Conservation (phyloP, 2,329 filamentous ascomycete genomes). For the Blastomyces gilchristii region DNA sequence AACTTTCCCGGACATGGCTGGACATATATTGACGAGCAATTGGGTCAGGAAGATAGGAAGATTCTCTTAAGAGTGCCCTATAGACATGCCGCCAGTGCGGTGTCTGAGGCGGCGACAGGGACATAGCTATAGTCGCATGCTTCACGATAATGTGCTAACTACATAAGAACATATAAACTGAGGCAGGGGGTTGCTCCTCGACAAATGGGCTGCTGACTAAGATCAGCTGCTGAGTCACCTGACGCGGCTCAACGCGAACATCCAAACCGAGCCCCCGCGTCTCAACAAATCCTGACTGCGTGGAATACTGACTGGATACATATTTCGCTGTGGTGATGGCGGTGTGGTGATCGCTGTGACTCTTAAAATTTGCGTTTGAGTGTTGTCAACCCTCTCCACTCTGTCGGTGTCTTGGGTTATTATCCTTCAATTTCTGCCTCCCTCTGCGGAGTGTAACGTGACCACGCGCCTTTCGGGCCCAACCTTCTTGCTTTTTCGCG, state of each 20-base stretch:
- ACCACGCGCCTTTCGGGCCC: conserved; percentile 13
- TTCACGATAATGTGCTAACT: no score
- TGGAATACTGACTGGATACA: neutral
- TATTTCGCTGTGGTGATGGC: neutral
- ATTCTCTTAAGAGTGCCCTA: conserved; percentile 49
- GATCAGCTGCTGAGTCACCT: neutral
- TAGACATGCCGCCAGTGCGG: conserved; percentile 39
- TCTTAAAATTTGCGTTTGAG: neutral
- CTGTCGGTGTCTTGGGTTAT: conserved; percentile 14
- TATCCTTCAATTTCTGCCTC: neutral
- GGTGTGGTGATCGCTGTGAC: neutral
- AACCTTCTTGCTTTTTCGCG: conserved; percentile 2
- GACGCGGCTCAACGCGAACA: conserved; percentile 20
- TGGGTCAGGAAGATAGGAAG: conserved; percentile 51
- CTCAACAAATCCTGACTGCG: conserved; percentile 8
- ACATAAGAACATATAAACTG: neutral
- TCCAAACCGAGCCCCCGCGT: conserved; percentile 22
- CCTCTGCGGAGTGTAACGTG: conserved; percentile 13
- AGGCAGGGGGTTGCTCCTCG: no score
- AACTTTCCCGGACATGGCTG: conserved; percentile 40
- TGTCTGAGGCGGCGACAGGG: neutral
- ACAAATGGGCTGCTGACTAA: conserved; percentile 4
- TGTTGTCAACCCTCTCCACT: neutral
- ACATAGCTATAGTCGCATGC: neutral
- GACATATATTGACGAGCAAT: conserved; percentile 43